These are phyloP conservation scores for Macrophomina pseudophaseolina DNA, from an alignment of 2,329 filamentous ascomycete genomes.

Conservation along the genomic window DNA sequence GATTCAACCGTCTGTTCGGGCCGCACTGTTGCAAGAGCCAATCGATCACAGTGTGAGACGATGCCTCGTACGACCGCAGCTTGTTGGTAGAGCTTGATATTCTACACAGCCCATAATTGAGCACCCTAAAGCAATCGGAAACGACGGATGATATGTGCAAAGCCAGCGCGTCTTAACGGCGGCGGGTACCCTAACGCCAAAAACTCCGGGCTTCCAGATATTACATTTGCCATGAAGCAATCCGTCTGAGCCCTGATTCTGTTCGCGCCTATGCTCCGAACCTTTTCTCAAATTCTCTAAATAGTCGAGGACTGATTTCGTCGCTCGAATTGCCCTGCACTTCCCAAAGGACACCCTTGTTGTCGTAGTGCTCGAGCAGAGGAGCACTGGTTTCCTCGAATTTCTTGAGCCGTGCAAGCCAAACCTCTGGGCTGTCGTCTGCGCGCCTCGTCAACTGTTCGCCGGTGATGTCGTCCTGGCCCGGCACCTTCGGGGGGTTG, in stretches of 20 bases:
- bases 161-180: conserved; percentile 18
- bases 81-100: not conserved
- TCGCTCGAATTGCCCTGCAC: conserved; percentile 89
- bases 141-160: conserved; percentile 3
- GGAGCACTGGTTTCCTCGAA: conserved; percentile 88
- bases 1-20: not conserved
- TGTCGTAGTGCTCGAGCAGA: conserved; percentile 86
- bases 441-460: conserved; percentile 80
- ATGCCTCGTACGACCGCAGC: not conserved
- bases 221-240: conserved; percentile 14
- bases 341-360: conserved; percentile 81
- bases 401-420: conserved; percentile 76
- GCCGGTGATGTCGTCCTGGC: conserved; percentile 88
- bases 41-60: not conserved
- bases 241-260: not conserved
- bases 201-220: conserved; percentile 18
- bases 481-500: conserved; percentile 79
- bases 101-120: conserved; percentile 8
- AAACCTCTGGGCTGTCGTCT: conserved; percentile 87
- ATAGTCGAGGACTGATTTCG: conserved; percentile 91
- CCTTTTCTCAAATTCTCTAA: conserved; percentile 77
- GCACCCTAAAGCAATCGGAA: not conserved
- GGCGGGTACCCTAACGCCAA: conserved; percentile 7
- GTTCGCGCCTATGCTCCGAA: conserved; percentile 57
- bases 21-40: not conserved